Conservation (phyloP, 768 basidiomycete genomes). For the Collybiopsis confluens region DNA sequence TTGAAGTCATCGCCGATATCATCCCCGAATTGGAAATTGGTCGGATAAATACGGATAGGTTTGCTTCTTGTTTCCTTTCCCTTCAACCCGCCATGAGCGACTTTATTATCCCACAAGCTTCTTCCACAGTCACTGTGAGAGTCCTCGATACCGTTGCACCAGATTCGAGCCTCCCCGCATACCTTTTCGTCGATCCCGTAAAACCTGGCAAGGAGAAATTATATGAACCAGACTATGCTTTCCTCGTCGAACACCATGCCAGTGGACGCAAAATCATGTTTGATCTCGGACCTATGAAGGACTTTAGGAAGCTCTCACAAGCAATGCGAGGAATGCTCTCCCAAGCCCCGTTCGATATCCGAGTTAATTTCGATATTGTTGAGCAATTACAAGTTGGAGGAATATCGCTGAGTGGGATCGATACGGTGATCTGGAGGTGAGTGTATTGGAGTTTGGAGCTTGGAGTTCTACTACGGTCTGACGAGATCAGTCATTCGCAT, state of each 20-base stretch:
- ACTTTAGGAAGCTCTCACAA: constrained; percentile 13
- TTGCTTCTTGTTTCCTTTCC: too few relatives aligned
- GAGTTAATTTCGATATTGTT: constrained; percentile 11
- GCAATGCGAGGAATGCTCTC: constrained; percentile 1
- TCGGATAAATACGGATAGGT: too few relatives aligned
- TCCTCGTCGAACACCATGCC: constrained; percentile 15
- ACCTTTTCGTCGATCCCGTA: constrained; percentile 9
- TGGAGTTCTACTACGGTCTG: too few relatives aligned
- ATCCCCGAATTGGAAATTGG: too few relatives aligned
- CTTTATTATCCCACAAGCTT: constrained; percentile 3
- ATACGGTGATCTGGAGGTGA: constrained; percentile 19
- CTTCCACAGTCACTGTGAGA: constrained; percentile 12
- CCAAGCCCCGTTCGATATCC: neutral
- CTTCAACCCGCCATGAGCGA: neutral
- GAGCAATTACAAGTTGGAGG: constrained; percentile 13
- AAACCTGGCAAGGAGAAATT: constrained; percentile 12
- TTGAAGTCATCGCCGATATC: too few relatives aligned
- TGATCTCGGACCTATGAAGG: constrained; percentile 16
- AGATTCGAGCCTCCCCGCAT: constrained; percentile 8
- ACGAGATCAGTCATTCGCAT: constrained; percentile 16
- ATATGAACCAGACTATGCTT: constrained; percentile 12
- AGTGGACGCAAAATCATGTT: constrained; percentile 14
- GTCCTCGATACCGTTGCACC: constrained; percentile 6
- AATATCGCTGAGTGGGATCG: constrained; percentile 11
- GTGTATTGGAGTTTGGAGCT: too few relatives aligned